A percentile compares a stretch with the other conserved stretches of the same genome.
phyloP scores from a whole-genome alignment of 805 yeast species.

The Saturnispora gosingensis region DNA sequence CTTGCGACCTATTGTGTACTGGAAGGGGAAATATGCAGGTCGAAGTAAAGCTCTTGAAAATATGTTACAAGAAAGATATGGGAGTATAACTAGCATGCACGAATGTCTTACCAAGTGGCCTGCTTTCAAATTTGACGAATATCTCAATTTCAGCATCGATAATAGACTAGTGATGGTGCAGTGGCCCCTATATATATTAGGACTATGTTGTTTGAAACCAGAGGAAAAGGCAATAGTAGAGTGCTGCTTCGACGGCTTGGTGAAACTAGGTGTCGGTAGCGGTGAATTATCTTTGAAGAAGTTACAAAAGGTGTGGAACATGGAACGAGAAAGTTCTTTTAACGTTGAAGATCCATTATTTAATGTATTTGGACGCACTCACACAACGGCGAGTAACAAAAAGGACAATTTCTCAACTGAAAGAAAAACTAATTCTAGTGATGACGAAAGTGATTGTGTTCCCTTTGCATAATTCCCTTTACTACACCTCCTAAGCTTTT shows the following conservation, averaged over 20 bases:
- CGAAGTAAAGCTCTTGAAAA: not conserved
- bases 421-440: not conserved
- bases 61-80: not conserved
- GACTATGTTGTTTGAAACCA: slow-evolving; percentile 25
- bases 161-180: slow-evolving; percentile 30
- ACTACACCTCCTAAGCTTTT: not conserved
- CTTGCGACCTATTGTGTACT: slow-evolving; percentile 19
- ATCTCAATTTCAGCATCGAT: slow-evolving; percentile 26
- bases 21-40: slow-evolving; percentile 4
- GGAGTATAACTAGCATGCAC: not conserved
- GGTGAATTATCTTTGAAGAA: slow-evolving; percentile 28
- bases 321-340: slow-evolving; percentile 20
- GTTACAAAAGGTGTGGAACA: slow-evolving; percentile 25
- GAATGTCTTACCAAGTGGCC: slow-evolving; percentile 8
- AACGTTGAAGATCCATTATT: slow-evolving; percentile 18
- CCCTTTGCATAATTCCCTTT: slow-evolving; percentile 23
- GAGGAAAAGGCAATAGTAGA: slow-evolving; percentile 27
- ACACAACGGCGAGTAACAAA: not conserved
- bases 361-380: slow-evolving; percentile 13
- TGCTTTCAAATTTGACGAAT: slow-evolving; percentile 21
- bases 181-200: slow-evolving; percentile 30
- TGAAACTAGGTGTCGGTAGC: slow-evolving; percentile 29
- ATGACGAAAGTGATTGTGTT: slow-evolving; percentile 26
- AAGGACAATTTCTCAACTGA: not conserved
- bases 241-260: slow-evolving; percentile 28